Evolutionary conservation across 2,329 filamentous ascomycete species (phyloP).

Genomic region (Claviceps humidiphila): DNA sequence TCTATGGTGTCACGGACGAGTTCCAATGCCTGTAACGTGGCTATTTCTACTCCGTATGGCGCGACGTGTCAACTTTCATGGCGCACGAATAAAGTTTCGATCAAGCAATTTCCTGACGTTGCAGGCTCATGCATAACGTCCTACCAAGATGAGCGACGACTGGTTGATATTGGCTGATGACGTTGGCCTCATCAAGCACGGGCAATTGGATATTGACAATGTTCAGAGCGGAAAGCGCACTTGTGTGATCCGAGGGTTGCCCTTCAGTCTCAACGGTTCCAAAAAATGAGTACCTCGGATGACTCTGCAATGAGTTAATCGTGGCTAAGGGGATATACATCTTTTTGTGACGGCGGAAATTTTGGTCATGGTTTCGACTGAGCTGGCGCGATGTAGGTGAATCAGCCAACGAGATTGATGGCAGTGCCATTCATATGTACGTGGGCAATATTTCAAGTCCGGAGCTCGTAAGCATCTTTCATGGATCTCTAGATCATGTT

Average conservation of each 20-base stretch:
- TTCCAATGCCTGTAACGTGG: constrained; percentile 29
- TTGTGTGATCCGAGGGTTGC: no score
- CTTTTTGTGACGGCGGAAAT: constrained; percentile 70
- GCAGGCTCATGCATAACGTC: constrained; percentile 22
- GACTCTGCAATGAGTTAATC: constrained; percentile 25
- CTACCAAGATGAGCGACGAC: constrained; percentile 12
- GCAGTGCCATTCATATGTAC: constrained; percentile 56
- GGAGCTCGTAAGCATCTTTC: constrained; percentile 38
- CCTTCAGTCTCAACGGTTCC: no score
- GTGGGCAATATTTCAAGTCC: constrained; percentile 45
- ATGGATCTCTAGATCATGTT: constrained; percentile 61
- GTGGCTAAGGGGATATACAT: constrained; percentile 48
- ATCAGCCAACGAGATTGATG: constrained; percentile 55
- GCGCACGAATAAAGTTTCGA: constrained; percentile 21
- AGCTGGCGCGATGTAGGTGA: constrained; percentile 49
- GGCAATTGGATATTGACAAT: no score
- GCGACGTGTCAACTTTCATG: constrained; percentile 53
- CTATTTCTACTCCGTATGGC: constrained; percentile 50
- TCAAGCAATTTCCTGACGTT: constrained; percentile 3
- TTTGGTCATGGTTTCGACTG: constrained; percentile 68
- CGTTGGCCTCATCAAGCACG: no score
- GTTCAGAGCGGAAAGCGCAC: no score
- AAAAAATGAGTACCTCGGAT: neutral
- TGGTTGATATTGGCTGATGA: no score
- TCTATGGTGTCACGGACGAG: constrained; percentile 44